phyloP scores from a whole-genome alignment of 768 basidiomycete genomes.

The Auricularia sp. region DNA sequence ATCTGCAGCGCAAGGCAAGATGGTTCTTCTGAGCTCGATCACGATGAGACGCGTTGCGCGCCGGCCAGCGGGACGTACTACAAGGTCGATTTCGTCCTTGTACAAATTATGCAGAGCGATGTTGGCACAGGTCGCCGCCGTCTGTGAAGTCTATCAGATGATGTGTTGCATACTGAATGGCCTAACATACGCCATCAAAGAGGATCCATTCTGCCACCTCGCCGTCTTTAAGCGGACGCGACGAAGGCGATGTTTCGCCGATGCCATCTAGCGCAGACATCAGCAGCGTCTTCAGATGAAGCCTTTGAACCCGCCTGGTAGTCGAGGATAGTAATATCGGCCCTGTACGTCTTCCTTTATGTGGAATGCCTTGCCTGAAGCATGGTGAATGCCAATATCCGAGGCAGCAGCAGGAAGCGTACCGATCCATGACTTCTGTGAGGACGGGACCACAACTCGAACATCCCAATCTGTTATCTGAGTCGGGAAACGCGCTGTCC shows the following conservation, averaged over 20 bases:
- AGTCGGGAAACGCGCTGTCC: background rate
- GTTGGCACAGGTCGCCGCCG: slow-evolving; percentile 87
- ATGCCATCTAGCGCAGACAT: slow-evolving; percentile 35
- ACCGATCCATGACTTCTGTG: slow-evolving; percentile 89
- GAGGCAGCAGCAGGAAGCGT: slow-evolving; percentile 11
- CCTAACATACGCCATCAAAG: slow-evolving; percentile 58
- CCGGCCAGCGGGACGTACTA: slow-evolving; percentile 40
- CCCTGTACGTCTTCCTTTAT: slow-evolving; percentile 66
- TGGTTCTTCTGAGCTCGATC: background rate
- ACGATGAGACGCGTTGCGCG: background rate
- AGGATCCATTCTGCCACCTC: slow-evolving; percentile 90
- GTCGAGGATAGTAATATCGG: slow-evolving; percentile 65
- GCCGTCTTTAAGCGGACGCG: slow-evolving; percentile 61
- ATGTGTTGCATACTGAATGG: background rate
- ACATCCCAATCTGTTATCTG: slow-evolving; percentile 56
- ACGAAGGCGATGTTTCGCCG: slow-evolving; percentile 53
- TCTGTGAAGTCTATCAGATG: slow-evolving; percentile 31
- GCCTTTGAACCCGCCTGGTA: slow-evolving; percentile 31
- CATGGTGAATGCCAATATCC: background rate
- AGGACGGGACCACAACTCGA: slow-evolving; percentile 67
- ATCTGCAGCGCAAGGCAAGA: slow-evolving; percentile 33
- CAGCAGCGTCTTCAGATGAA: background rate
- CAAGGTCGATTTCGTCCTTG: slow-evolving; percentile 78
- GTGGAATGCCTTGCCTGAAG: slow-evolving; percentile 66
- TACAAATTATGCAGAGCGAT: slow-evolving; percentile 85